phyloP scores from a whole-genome alignment of 202 grass and related monocot species.

The Eragrostis tef region DNA sequence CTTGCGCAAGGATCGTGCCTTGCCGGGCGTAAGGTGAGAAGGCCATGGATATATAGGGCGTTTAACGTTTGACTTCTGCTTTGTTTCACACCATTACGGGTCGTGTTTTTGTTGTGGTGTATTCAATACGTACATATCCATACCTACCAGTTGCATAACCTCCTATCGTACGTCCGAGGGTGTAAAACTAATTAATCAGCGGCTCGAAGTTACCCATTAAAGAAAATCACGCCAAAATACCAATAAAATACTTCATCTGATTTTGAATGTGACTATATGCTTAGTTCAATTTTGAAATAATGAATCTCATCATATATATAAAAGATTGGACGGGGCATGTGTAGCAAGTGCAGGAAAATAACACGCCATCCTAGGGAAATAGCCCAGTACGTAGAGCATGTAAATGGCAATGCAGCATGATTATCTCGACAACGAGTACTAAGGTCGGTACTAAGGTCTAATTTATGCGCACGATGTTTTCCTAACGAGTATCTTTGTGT shows the following conservation, averaged over 20 bases:
- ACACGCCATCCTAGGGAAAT: no score
- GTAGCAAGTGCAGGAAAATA: no score
- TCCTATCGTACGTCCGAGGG: neutral
- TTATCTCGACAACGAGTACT: no score
- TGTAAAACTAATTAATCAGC: neutral
- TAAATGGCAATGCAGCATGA: no score
- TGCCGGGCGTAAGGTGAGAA: neutral
- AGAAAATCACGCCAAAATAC: no score
- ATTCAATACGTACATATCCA: conserved; percentile 15
- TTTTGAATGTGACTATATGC: no score
- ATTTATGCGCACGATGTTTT: neutral
- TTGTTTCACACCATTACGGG: neutral
- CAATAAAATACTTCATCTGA: no score
- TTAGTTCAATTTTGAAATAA: no score
- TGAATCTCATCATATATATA: no score
- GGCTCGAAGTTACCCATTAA: neutral
- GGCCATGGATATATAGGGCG: conserved; percentile 21
- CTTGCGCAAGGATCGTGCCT: neutral
- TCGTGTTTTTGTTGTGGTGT: conserved; percentile 8
- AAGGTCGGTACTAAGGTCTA: neutral
- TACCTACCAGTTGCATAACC: neutral
- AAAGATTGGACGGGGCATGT: no score
- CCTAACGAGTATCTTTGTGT: neutral
- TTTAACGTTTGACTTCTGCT: neutral
- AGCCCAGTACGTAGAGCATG: no score